These are phyloP conservation scores for Ascochyta koolunga DNA, from an alignment of 2,329 filamentous ascomycete genomes.

Conservation along the genomic window DNA sequence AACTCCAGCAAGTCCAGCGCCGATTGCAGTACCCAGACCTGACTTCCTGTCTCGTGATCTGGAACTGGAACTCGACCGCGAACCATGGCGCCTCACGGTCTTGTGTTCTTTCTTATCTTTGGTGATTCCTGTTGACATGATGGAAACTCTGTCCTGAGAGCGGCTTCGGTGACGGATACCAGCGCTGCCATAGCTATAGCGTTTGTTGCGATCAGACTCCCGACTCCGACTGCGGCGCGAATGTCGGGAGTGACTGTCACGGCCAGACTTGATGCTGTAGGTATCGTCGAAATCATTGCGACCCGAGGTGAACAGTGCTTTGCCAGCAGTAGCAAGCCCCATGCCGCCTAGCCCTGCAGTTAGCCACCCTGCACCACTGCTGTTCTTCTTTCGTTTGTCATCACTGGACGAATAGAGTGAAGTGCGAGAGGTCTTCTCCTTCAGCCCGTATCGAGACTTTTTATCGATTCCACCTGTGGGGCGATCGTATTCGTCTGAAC, in stretches of 20 bases:
- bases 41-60: slow-evolving; percentile 43
- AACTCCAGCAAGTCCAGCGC: slow-evolving; percentile 48
- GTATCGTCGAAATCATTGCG: slow-evolving; percentile 64
- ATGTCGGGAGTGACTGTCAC: slow-evolving; percentile 39
- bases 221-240: slow-evolving; percentile 43
- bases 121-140: slow-evolving; percentile 43
- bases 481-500: slow-evolving; percentile 53
- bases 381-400: slow-evolving; percentile 50
- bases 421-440: slow-evolving; percentile 38
- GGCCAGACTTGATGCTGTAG: slow-evolving; percentile 64
- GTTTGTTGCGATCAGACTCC: slow-evolving; percentile 49
- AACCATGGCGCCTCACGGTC: slow-evolving; percentile 34
- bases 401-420: slow-evolving; percentile 44
- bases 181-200: slow-evolving; percentile 54
- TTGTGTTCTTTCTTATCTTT: slow-evolving; percentile 45
- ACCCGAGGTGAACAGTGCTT: slow-evolving; percentile 58
- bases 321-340: slow-evolving; percentile 58
- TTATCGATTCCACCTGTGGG: slow-evolving; percentile 62
- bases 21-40: slow-evolving; percentile 47
- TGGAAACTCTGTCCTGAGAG: slow-evolving; percentile 43
- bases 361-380: slow-evolving; percentile 57
- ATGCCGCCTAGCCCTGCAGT: slow-evolving; percentile 62
- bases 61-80: slow-evolving; percentile 48
- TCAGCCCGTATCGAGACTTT: slow-evolving; percentile 58
- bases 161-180: slow-evolving; percentile 48